Evolutionary conservation across 2,329 filamentous ascomycete genomes (phyloP).

Genomic region (Thelonectria discophora): DNA sequence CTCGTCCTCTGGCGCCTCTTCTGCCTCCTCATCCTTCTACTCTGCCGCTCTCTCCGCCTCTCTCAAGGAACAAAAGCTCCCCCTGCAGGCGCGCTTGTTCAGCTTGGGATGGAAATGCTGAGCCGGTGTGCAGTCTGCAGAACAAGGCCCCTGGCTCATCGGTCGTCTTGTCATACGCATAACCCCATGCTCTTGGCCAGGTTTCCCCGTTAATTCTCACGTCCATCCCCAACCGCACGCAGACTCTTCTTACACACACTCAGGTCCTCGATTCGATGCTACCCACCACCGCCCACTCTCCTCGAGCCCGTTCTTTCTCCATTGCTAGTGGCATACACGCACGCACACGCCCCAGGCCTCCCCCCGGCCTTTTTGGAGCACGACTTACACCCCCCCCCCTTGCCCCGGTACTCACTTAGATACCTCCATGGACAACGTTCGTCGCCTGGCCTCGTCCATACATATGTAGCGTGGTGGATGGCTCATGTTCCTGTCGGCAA

Average conservation of each 20-base stretch:
- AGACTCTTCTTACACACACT: slow-evolving; percentile 23
- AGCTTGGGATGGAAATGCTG: not conserved
- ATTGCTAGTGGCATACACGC: slow-evolving; percentile 1
- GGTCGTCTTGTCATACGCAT: slow-evolving; percentile 36
- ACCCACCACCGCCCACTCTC: slow-evolving; percentile 36
- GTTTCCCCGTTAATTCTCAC: slow-evolving; percentile 36
- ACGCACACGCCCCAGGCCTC: slow-evolving; percentile 5
- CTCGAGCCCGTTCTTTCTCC: slow-evolving; percentile 1
- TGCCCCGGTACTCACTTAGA: slow-evolving; percentile 38
- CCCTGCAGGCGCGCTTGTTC: not conserved
- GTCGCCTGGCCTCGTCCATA: slow-evolving; percentile 38
- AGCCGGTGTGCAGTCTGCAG: slow-evolving; percentile 25
- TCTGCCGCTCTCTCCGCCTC: not conserved
- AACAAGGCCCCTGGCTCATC: slow-evolving; percentile 22
- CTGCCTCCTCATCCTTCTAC: not conserved
- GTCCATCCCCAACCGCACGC: slow-evolving; percentile 27
- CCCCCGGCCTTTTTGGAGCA: slow-evolving; percentile 28
- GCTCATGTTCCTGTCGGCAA: slow-evolving; percentile 36
- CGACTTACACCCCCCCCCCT: slow-evolving; percentile 26
- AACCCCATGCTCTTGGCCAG: slow-evolving; percentile 29
- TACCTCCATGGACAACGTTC: slow-evolving; percentile 36
- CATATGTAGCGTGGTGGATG: slow-evolving; percentile 41
- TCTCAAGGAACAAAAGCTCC: not conserved
- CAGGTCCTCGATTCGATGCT: slow-evolving; percentile 34
- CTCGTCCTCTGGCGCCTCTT: not conserved